Base-by-base conservation (phyloP, 2,329 filamentous ascomycete genomes). In the Trichoderma brevicompactum region DNA sequence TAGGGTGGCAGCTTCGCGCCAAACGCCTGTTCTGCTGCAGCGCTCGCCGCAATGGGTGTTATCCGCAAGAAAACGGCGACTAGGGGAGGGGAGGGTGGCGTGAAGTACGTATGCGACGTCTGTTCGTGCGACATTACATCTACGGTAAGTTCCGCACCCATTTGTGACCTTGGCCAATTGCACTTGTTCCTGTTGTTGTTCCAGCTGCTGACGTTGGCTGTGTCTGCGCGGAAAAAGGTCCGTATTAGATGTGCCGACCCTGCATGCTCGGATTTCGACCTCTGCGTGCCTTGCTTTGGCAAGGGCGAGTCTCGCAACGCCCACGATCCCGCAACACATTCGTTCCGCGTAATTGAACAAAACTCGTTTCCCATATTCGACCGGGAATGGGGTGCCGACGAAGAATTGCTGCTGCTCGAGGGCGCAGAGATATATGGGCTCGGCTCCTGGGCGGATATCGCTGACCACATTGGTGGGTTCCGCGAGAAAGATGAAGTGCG, bases 301-400 rank as follows among this genome's bases (percentile, higher is more conserved):
- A 89, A 90, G 69, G 94, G 92, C 69, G 87, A 92, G 72, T 83
- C 86, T 52, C 92, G 92, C 68, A 91, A 92, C 72, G 89, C 91
- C 64, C 95, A 99, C 77, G 89, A 96, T 70, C 94, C 95, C 7
- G 85, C 88, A 5, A 91, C 91, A 12, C 95, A 99, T 78, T 83
- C 92, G 13, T 99, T 89, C 77, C 90, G 92, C 68, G 95, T 99
- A 40, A 97, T 99, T 70, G 95, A 99, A 77, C 95, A 98, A 74
- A 97, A 99, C 75, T 97, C 94, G 0, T 96, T 99, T 56, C 95
- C 95, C 1, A 98, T 99, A 66, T 99, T 96, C 73, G 90, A 94
- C 70, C 86, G 87, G 65, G 94, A 97, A 74, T 99, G 95, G 95
- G 95, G 95, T 60, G 95, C 95, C 28, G 95, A 99, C 75, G 95